These are phyloP conservation scores for Dipteronia dyeriana DNA, from an alignment of 345 rosid species.

Conservation along the genomic window DNA sequence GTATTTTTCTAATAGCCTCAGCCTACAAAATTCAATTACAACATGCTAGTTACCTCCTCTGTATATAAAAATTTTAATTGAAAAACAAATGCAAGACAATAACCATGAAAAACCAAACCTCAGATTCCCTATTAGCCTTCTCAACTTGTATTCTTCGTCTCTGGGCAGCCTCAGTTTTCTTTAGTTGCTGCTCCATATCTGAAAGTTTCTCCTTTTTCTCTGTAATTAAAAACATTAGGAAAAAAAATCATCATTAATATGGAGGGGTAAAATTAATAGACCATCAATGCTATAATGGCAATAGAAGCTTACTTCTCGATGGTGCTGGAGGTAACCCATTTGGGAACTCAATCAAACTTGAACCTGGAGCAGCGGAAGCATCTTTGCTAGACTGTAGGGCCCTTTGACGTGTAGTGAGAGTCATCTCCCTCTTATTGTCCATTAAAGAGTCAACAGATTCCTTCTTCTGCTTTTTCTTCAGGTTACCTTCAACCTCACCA, in stretches of 20 bases:
- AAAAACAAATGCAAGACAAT: slow-evolving; percentile 1
- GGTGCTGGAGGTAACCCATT: slow-evolving; percentile 96
- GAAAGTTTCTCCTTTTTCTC: slow-evolving; percentile 89
- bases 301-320: slow-evolving; percentile 67
- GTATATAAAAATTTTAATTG: slow-evolving; percentile 8
- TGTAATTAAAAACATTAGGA: slow-evolving; percentile 24
- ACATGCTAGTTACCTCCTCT: slow-evolving; percentile 10
- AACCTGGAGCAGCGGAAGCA: slow-evolving; percentile 42
- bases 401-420: slow-evolving; percentile 83
- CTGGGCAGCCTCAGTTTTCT: slow-evolving; percentile 94
- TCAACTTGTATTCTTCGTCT: slow-evolving; percentile 85
- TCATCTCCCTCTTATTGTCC: slow-evolving; percentile 67
- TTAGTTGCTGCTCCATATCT: slow-evolving; percentile 80
- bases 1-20: slow-evolving; percentile 91
- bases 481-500: slow-evolving; percentile 49
- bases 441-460: slow-evolving; percentile 55
- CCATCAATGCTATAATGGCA: background rate
- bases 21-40: slow-evolving; percentile 47
- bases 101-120: slow-evolving; percentile 51
- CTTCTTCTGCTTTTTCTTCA: slow-evolving; percentile 53
- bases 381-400: slow-evolving; percentile 86
- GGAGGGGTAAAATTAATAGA: slow-evolving; percentile 9
- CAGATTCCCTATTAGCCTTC: slow-evolving; percentile 84
- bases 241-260: slow-evolving; percentile 10
- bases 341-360: slow-evolving; percentile 72